Evolutionary conservation across 2,329 filamentous ascomycete species (phyloP).

Genomic region (Aureobasidium sp.): DNA sequence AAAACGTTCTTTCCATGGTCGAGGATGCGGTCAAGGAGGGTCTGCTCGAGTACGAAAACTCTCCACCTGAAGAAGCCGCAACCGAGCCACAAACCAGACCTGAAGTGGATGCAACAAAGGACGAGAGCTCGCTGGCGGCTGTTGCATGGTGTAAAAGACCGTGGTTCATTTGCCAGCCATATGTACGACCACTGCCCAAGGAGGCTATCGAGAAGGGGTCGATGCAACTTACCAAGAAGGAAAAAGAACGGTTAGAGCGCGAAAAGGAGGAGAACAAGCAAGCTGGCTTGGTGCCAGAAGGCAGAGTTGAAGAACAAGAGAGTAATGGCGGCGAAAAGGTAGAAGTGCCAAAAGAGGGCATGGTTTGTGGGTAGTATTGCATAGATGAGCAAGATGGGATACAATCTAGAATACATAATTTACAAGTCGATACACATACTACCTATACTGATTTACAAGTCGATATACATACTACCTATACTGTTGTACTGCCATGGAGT

Average conservation of each 20-base stretch:
- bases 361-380: slow-evolving; percentile 15
- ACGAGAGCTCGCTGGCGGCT: slow-evolving; percentile 46
- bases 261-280: slow-evolving; percentile 28
- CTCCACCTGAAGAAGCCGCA: not conserved
- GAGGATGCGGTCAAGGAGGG: slow-evolving; percentile 69
- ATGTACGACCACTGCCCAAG: slow-evolving; percentile 75
- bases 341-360: slow-evolving; percentile 19
- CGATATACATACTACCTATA: not conserved
- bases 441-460: not conserved
- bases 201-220: slow-evolving; percentile 81
- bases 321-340: slow-evolving; percentile 16
- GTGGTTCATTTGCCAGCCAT: slow-evolving; percentile 86
- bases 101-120: slow-evolving; percentile 22
- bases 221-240: slow-evolving; percentile 66
- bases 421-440: too few species aligned
- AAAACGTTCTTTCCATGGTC: slow-evolving; percentile 66
- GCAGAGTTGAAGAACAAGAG: slow-evolving; percentile 22
- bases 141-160: slow-evolving; percentile 70
- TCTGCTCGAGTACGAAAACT: slow-evolving; percentile 54
- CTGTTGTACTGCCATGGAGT: not conserved
- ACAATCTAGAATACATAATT: not conserved
- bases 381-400: not conserved
- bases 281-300: slow-evolving; percentile 23
- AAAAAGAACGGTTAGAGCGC: slow-evolving; percentile 32
- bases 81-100: slow-evolving; percentile 19